Evolutionary conservation across 129 eudicot species (phyloP).

Genomic region (Flaveria ramosissima): DNA sequence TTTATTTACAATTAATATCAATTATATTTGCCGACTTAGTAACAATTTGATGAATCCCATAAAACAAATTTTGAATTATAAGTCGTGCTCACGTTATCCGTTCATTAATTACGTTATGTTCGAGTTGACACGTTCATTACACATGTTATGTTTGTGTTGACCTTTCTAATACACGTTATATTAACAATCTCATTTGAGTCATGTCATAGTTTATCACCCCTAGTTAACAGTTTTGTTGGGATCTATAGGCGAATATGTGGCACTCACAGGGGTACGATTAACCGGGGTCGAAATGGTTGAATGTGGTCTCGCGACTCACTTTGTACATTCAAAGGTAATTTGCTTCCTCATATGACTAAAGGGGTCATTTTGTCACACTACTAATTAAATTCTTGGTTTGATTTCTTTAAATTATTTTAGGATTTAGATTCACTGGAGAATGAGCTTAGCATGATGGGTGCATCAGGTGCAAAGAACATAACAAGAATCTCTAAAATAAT

Average conservation of each 20-base stretch:
- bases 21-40: no score
- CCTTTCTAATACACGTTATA: no score
- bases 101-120: no score
- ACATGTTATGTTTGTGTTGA: no score
- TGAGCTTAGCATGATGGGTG: conserved; percentile 29
- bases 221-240: not conserved
- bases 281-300: conserved; percentile 50
- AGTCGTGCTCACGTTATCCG: no score
- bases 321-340: conserved; percentile 52
- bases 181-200: no score
- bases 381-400: not conserved
- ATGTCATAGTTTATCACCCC: no score
- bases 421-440: conserved; percentile 38
- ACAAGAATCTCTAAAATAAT: conserved; percentile 28
- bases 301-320: conserved; percentile 63
- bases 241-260: conserved; percentile 49
- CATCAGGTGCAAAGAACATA: conserved; percentile 17
- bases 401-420: conserved; percentile 14
- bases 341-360: not conserved
- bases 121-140: no score
- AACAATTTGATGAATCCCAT: no score
- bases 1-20: no score
- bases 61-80: no score
- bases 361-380: not conserved
- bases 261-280: conserved; percentile 47